Conservation (phyloP, 345 rosid genomes). For the Populus alba region DNA sequence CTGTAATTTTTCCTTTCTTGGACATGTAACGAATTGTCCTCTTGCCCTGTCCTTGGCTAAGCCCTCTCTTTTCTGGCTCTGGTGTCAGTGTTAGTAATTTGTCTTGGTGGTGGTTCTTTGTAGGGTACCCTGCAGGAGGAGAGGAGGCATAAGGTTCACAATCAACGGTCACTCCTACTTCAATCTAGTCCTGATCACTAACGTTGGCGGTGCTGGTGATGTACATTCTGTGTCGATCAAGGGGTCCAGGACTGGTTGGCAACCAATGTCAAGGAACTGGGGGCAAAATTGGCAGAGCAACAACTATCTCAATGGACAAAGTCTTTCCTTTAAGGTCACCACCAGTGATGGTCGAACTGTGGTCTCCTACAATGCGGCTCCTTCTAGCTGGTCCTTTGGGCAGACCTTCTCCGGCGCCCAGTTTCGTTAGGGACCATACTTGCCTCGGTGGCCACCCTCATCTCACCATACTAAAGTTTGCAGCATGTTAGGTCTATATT, state of each 20-base stretch:
- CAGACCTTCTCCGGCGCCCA: slow-evolving; percentile 32
- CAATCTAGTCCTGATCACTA: slow-evolving; percentile 26
- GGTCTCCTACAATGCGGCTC: slow-evolving; percentile 25
- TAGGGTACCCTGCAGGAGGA: slow-evolving; percentile 28
- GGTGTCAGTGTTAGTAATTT: neutral
- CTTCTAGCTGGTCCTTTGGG: slow-evolving; percentile 23
- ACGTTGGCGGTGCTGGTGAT: slow-evolving; percentile 32
- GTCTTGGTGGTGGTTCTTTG: neutral
- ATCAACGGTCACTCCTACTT: slow-evolving; percentile 31
- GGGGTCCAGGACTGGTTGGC: slow-evolving; percentile 30
- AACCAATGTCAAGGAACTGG: slow-evolving; percentile 31
- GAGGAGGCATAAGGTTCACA: slow-evolving; percentile 30
- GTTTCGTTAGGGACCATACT: slow-evolving; percentile 8
- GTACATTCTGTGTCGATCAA: slow-evolving; percentile 21
- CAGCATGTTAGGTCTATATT: neutral
- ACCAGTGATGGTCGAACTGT: slow-evolving; percentile 25
- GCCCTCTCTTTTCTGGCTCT: neutral
- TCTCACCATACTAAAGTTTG: too few relatives aligned
- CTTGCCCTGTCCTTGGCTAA: neutral
- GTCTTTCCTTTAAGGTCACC: slow-evolving; percentile 29
- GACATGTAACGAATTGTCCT: neutral
- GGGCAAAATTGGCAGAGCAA: slow-evolving; percentile 35
- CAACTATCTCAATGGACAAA: slow-evolving; percentile 23
- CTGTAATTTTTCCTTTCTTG: too few relatives aligned
- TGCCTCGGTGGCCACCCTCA: neutral